Conservation (phyloP, 257 asterid species). For the Fraxinus anomala region DNA sequence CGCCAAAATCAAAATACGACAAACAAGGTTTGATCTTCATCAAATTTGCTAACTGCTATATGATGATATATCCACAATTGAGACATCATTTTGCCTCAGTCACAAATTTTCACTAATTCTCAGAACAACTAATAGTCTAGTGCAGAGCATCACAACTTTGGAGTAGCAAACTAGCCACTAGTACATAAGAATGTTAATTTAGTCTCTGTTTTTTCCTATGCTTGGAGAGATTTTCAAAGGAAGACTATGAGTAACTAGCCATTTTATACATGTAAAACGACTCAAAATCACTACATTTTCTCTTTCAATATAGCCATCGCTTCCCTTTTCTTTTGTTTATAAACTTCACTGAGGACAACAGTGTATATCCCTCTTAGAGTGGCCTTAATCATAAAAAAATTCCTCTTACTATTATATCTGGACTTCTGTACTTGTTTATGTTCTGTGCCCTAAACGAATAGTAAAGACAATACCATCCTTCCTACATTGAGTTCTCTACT, state of each 20-base stretch:
- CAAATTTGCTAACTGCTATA: conserved; percentile 10
- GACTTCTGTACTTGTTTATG: not conserved
- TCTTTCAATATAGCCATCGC: not conserved
- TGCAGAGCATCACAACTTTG: not conserved
- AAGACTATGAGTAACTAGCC: not conserved
- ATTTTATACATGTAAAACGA: not conserved
- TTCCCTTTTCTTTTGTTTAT: not conserved
- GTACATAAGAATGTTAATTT: not conserved
- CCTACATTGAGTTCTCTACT: not conserved
- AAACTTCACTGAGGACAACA: not conserved
- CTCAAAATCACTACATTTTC: not conserved
- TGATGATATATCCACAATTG: conserved; percentile 5
- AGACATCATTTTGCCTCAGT: not conserved
- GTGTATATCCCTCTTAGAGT: not conserved
- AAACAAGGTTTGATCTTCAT: not conserved
- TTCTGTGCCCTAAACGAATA: not conserved
- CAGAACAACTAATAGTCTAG: not conserved
- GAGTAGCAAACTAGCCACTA: not conserved
- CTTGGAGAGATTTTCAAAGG: not conserved
- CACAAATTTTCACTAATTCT: not conserved
- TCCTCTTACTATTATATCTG: not conserved
- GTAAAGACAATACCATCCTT: not conserved
- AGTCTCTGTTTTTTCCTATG: not conserved
- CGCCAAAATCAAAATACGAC: conserved; percentile 7
- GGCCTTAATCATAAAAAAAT: not conserved